Evolutionary conservation across 805 yeast genomes (phyloP), one percentile per base, ranked within the genome.

Genomic region (Candida nemodendra): DNA sequence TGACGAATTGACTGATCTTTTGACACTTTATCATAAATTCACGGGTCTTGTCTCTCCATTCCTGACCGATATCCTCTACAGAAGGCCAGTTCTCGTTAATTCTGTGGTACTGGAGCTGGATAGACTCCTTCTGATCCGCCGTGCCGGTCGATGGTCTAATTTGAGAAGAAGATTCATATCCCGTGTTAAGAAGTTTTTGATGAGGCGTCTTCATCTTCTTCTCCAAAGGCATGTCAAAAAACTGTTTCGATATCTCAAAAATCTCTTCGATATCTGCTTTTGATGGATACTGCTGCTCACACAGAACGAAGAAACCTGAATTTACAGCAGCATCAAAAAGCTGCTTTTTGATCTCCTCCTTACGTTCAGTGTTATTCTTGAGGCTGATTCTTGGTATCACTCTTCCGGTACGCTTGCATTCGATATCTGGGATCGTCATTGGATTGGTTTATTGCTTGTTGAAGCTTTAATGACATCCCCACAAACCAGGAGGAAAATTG

Each of bases 91-190:
- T 57, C 15, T 44, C 47, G 24, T 56, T 47, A 28, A 46, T 39
- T 30, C 59, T 43, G 44, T 61, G 66, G 25, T 46, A 54, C 34
- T 60, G 65, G 13, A 62, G 48, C 35, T 62, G 66, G 13, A 48
- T 31, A 4, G 64, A 54, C 38, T 62, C 65, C 30, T 62, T 63
- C 38, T 56, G 54, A 40, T 62, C 66, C 6, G 56, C 50, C 0
- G 65, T 55, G 5, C 62, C 61, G 2, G 66, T 61, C 2, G 65
- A 59, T n/a, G 66, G 66, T 39, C 66, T 51, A 5, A 61, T 47
- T 34, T 63, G 67, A 5, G 64, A 51, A 18, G 47, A 38, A 27
- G 42, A 55, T 38, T 63, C 67, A 42, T 57, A 62, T 12, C 67
- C 68, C 5, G 64, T 54, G 30, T 63, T 63, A 32, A 53, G 47